Evolutionary conservation across 108 stramenopile genomes (phyloP), one percentile per base, ranked within the genome.

Genomic region (Nannochloropsis oceanica): DNA sequence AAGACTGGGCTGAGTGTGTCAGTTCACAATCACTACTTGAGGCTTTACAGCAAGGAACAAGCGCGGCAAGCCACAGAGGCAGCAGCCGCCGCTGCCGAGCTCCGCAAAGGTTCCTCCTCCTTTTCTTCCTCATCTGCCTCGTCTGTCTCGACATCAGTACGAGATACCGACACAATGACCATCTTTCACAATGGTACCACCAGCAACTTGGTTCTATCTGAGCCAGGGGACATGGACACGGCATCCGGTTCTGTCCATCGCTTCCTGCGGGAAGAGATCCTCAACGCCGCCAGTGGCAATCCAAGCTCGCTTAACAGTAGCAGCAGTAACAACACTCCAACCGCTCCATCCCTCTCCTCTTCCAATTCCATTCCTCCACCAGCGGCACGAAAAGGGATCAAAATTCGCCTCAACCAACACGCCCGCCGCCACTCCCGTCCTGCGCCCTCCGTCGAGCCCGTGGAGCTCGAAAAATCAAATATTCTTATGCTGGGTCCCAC

Each of bases 11-110:
- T 97, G 22, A 91, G 92, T 18, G 96, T 96, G n/a, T 94, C 94
- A n/a, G 96, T 97, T 12, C 94, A 97, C 89, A 95, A 95, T 91
- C 96, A 97, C 89, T 97, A 95, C 94, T 95, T 95, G 80, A 22
- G 80, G n/a, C 26, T 81, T 9, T 73, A 73, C n/a, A 73, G 59
- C 59, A 73, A 73, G n/a, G 44, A 82, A 24, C 81, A 42, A 82
- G 42, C 44, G 12, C 18, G 43, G 42, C 42, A 82, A 24, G 44
- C 44, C 18, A 22, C 44, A 7, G 81, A 42, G 42, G 44, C 42
- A 20, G 44, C 81, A 24, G 81, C 18, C 22, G 42, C 43, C 22
- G 81, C 42, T 22, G 24, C 18, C 9, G 81, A 22, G 81, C 81
- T n/a, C 18, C 59, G 59, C 22, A 73, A 73, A 8, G 2, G 22